These are phyloP conservation scores for Phytophthora syringae DNA, from an alignment of 352 stramenopile species.

Conservation along the genomic window DNA sequence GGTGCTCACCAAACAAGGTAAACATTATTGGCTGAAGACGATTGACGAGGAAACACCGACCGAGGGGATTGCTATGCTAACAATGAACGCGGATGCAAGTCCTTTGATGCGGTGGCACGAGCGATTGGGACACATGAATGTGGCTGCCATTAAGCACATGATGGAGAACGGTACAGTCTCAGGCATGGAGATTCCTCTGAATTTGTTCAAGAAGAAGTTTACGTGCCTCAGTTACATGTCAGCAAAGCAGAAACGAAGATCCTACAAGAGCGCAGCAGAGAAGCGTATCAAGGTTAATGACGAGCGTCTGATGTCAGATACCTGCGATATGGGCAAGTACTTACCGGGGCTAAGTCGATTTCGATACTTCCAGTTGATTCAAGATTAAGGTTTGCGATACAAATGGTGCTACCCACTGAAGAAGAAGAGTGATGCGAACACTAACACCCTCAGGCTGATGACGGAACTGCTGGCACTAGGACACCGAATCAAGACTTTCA, in stretches of 20 bases:
- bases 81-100: neutral
- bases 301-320: neutral
- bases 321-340: constrained; percentile 4
- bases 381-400: constrained; percentile 13
- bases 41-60: no score
- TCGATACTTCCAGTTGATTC: constrained; percentile 17
- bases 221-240: constrained; percentile 4
- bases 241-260: constrained; percentile 10
- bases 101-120: constrained; percentile 7
- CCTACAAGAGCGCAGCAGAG: constrained; percentile 3
- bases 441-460: neutral
- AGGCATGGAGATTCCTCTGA: constrained; percentile 3
- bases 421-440: constrained; percentile 7
- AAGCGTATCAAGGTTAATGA: constrained; percentile 4
- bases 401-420: constrained; percentile 10
- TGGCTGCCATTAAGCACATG: constrained; percentile 3
- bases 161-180: neutral
- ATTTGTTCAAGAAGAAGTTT: constrained; percentile 13
- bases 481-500: constrained; percentile 7
- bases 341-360: neutral
- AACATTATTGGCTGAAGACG: no score
- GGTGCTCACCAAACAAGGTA: no score
- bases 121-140: neutral
- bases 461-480: neutral
- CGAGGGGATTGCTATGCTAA: neutral